Percentiles rank a stretch among this genome's conserved stretches.
Evolutionary conservation across 768 basidiomycete genomes (phyloP).

Genomic region (Mycena belliarum): DNA sequence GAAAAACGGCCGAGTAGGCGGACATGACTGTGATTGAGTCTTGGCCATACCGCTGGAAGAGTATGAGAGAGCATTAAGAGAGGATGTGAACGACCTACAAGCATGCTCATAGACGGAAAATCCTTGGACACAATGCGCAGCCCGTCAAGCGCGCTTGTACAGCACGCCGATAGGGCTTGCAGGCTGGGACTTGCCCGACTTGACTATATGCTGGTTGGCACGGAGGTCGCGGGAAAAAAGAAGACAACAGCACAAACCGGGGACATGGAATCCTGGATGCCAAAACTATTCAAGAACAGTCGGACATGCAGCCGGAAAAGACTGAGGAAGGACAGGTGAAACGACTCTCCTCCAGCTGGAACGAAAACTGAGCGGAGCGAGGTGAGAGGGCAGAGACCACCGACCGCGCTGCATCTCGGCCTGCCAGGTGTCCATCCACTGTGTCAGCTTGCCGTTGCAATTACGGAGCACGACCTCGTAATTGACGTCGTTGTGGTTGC

Average conservation of each 20-base stretch:
- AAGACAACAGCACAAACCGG: slow-evolving; percentile 43
- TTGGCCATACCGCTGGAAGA: slow-evolving; percentile 73
- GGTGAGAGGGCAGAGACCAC: slow-evolving; percentile 10
- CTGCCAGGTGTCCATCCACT: slow-evolving; percentile 75
- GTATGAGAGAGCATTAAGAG: slow-evolving; percentile 9
- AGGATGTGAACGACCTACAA: slow-evolving; percentile 52
- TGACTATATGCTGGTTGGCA: slow-evolving; percentile 37
- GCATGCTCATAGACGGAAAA: slow-evolving; percentile 71
- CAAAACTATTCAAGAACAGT: slow-evolving; percentile 84
- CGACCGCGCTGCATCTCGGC: slow-evolving; percentile 71
- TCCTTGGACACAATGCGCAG: slow-evolving; percentile 73
- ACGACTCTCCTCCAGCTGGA: slow-evolving; percentile 69
- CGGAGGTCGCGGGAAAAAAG: not conserved
- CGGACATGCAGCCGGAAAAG: slow-evolving; percentile 79
- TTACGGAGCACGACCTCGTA: slow-evolving; percentile 71
- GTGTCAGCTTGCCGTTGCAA: slow-evolving; percentile 70
- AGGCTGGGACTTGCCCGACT: slow-evolving; percentile 61
- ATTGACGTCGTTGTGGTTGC: slow-evolving; percentile 63
- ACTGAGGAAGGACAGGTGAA: slow-evolving; percentile 74
- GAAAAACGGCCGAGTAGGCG: slow-evolving; percentile 80
- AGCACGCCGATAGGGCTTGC: slow-evolving; percentile 71
- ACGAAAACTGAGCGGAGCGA: slow-evolving; percentile 8
- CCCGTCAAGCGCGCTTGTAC: slow-evolving; percentile 70
- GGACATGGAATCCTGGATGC: slow-evolving; percentile 63
- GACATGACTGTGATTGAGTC: slow-evolving; percentile 86